phyloP scores from a whole-genome alignment of 192 early-diverging fungal genomes.

The Gaertneriomyces semiglobifer region DNA sequence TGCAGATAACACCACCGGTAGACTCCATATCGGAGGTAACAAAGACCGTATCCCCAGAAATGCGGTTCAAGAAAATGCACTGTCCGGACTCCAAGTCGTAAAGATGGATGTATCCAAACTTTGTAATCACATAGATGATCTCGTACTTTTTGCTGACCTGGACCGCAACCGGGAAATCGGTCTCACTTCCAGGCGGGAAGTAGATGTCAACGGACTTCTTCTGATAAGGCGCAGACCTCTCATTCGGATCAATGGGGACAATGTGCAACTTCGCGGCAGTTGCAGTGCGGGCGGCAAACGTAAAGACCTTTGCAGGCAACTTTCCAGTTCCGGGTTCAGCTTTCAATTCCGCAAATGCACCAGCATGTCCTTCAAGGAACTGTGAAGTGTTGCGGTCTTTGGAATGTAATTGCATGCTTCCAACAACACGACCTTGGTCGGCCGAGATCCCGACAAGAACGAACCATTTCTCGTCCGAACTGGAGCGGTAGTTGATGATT shows the following conservation, averaged over 20 bases:
- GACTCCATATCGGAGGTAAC: slow-evolving; percentile 85
- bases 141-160: slow-evolving; percentile 92
- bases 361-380: slow-evolving; percentile 94
- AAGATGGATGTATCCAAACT: slow-evolving; percentile 96
- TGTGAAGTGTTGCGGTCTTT: slow-evolving; percentile 90
- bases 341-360: slow-evolving; percentile 87
- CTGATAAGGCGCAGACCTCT: slow-evolving; percentile 82
- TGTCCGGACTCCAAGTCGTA: slow-evolving; percentile 93
- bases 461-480: slow-evolving; percentile 91
- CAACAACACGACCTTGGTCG: slow-evolving; percentile 82
- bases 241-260: slow-evolving; percentile 93
- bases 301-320: slow-evolving; percentile 86
- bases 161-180: slow-evolving; percentile 96
- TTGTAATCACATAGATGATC: slow-evolving; percentile 93
- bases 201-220: slow-evolving; percentile 90
- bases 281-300: slow-evolving; percentile 83
- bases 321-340: slow-evolving; percentile 62
- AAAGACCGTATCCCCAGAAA: slow-evolving; percentile 98
- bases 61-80: slow-evolving; percentile 97
- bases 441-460: slow-evolving; percentile 92
- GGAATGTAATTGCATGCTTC: slow-evolving; percentile 95
- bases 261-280: slow-evolving; percentile 85
- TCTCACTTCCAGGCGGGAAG: slow-evolving; percentile 94
- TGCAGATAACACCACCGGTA: slow-evolving; percentile 84
- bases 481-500: slow-evolving; percentile 94